Base-by-base conservation (phyloP, 192 early-diverging fungal species). In the Phycomyces blakesleeanus region DNA sequence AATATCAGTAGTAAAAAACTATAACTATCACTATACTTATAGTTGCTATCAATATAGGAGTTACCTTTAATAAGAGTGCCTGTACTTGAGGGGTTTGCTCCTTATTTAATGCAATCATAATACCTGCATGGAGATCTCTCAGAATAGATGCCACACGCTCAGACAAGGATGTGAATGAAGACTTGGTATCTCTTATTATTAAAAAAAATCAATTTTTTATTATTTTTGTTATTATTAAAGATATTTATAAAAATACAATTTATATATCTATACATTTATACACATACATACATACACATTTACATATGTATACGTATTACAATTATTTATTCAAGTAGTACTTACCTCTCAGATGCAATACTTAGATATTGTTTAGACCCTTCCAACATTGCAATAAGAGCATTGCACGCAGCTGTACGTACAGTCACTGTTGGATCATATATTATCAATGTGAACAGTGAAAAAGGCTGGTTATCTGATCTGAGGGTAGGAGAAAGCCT, bases 311-410 rank as follows among this genome's bases (percentile, higher is more conserved):
- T n/a, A n/a, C n/a, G n/a, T n/a, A n/a, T n/a, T n/a, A n/a, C 10
- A 15, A 25, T 24, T n/a, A 11, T 47, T 6, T 1, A 20, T 16
- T 22, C 6, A n/a, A 29, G 21, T 51, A 14, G 21, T 5, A 8
- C 15, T 40, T 58, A 76, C 65, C 78, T 76, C 64, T 82, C 83
- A 37, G 75, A 76, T 22, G 83, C 81, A 65, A 79, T 71, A 3
- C 74, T 68, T 29, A 85, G 51, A 67, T 81, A 85, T 38, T 79
- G 77, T 27, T 79, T 85, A 1, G 81, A 77, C 6, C 62, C 71
- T 66, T 81, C 75, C 8, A 85, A 39, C 41, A 85, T 77, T 25
- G 76, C 64, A 1, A 55, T 63, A 6, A 85, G 64, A 0, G 69
- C 62, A 18, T 78, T 70, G 38, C 80, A 82, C 0, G 75, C 81